Evolutionary conservation across 2,329 filamentous ascomycete species (phyloP), one percentile per base, ranked within the genome.

Genomic region (Calycina marina): DNA sequence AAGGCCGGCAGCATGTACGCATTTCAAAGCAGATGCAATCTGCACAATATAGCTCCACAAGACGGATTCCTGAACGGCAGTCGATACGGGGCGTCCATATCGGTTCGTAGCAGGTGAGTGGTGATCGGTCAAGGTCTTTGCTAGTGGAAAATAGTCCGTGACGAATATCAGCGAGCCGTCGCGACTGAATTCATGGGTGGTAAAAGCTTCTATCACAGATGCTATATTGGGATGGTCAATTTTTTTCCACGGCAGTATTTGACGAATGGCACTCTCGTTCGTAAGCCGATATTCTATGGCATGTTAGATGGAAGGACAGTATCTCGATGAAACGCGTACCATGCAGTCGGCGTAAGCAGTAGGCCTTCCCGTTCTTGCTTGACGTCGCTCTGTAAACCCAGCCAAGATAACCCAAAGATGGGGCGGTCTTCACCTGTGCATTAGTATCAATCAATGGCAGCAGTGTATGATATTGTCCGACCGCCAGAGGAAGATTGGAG

Each of bases 301-400:
- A 16, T 13, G 20, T 45, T 25, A 44, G 38, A n/a, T n/a, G 36
- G 48, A 27, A 50, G 1, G 25, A 15, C 4, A 13, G n/a, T 18
- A 12, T 2, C 16, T 10, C 14, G 8, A 12, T 10, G 27, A 24
- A 9, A 24, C 9, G 35, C 53, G 32, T 55, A 72, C 74, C 80
- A 65, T 94, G 85, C 14, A 98, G 68, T 40, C 90, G 70, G 40
- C 90, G 72, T 28, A 98, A 62, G 36, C 78, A 84, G 56, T 93
- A 96, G n/a, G 77, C 73, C 42, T 81, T 77, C 8, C 86, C 90
- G 46, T 88, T 88, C 52, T 90, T 90, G 54, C 71, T 77, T 5
- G 84, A 93, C 14, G 78, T 76, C 6, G 86, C 88, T 59, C 96
- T 96, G 61, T 94, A 98, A 1, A 93, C 72, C 84, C 86, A 96